Conservation (phyloP, 2,329 filamentous ascomycete genomes). For the Fusarium zealandicum region DNA sequence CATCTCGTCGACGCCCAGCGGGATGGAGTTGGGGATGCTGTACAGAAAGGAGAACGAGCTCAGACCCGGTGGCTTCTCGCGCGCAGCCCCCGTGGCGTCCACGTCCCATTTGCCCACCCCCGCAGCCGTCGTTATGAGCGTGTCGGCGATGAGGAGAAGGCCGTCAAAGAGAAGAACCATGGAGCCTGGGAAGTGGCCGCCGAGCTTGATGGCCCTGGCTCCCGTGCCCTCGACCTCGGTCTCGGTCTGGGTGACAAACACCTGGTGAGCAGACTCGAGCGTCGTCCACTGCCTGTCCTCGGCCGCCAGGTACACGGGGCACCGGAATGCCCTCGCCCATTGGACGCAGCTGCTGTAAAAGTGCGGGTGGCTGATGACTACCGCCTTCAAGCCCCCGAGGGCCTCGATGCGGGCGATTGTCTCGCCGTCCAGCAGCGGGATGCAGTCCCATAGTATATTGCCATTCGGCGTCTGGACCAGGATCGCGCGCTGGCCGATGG, state of each 20-base stretch:
- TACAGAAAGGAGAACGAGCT: constrained; percentile 76
- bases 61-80: constrained; percentile 51
- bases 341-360: constrained; percentile 80
- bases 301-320: constrained; percentile 71
- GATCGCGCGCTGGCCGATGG: constrained; percentile 77
- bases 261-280: constrained; percentile 52
- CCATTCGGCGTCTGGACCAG: constrained; percentile 70
- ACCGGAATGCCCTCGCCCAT: constrained; percentile 74
- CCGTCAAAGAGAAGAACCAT: constrained; percentile 68
- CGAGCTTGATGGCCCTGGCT: constrained; percentile 71
- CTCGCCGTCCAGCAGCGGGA: constrained; percentile 71
- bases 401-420: constrained; percentile 65
- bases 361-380: constrained; percentile 82
- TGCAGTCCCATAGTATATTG: constrained; percentile 82
- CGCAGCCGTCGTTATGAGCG: constrained; percentile 73
- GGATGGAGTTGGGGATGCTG: constrained; percentile 79
- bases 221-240: constrained; percentile 55
- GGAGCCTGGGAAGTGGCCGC: constrained; percentile 82
- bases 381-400: constrained; percentile 72
- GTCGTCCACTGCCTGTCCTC: constrained; percentile 73
- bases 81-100: constrained; percentile 48
- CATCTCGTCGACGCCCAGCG: constrained; percentile 69
- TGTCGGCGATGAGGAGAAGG: constrained; percentile 78
- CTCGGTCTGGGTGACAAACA: constrained; percentile 55
- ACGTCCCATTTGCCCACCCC: constrained; percentile 56